Percentiles rank a stretch among this genome's conserved stretches.
Evolutionary conservation across 148 eudicot genomes (phyloP).

Genomic region (Polygonum maritimum): DNA sequence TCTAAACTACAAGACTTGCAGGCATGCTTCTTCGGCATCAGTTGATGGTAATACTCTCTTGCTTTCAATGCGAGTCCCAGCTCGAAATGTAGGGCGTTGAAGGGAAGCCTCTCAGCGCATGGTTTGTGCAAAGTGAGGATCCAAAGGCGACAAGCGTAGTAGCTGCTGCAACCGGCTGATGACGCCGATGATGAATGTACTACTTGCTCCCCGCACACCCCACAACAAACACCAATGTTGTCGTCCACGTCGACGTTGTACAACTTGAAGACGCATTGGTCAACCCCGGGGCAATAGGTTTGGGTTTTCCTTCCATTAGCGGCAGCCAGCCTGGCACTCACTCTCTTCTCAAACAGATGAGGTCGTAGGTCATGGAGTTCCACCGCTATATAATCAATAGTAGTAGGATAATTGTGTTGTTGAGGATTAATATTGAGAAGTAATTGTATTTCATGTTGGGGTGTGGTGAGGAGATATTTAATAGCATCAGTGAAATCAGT

Average conservation of each 20-base stretch:
- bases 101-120: too few species aligned
- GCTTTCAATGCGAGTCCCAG: neutral
- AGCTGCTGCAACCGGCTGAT: neutral
- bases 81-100: neutral
- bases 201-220: neutral
- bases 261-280: neutral
- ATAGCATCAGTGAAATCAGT: neutral
- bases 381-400: too few species aligned
- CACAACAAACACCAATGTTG: too few species aligned
- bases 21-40: neutral
- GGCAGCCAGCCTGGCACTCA: neutral
- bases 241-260: neutral
- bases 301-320: neutral
- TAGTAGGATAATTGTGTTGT: too few species aligned
- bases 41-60: too few species aligned
- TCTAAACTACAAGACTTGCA: neutral
- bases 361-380: neutral
- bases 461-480: neutral
- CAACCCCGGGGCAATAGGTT: neutral
- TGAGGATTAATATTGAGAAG: too few species aligned
- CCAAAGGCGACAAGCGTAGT: neutral
- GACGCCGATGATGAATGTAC: too few species aligned
- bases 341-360: neutral
- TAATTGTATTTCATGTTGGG: neutral
- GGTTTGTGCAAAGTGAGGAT: too few species aligned